phyloP scores from a whole-genome alignment of 2,329 filamentous ascomycete genomes.

The Exophiala dermatitidis region DNA sequence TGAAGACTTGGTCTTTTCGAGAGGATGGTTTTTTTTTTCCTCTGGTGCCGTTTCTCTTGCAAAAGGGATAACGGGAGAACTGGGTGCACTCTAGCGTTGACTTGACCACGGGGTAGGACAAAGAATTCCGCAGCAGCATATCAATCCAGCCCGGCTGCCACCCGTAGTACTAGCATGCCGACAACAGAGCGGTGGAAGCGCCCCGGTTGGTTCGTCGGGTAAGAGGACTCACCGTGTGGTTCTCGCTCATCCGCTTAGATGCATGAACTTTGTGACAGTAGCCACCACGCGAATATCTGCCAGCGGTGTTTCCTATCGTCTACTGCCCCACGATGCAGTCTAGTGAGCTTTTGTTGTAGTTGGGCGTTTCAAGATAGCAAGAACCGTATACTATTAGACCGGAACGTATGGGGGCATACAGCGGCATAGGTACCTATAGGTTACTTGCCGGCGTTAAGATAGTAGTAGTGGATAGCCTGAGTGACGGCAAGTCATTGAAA shows the following conservation, averaged over 20 bases:
- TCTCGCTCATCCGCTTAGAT: slow-evolving; percentile 5
- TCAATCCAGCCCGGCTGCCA: slow-evolving; percentile 6
- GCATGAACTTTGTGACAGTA: slow-evolving; percentile 20
- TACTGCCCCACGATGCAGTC: too few relatives aligned
- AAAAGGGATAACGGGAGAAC: not conserved
- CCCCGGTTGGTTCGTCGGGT: slow-evolving; percentile 7
- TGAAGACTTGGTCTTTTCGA: not conserved
- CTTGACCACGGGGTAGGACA: slow-evolving; percentile 12
- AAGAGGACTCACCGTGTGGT: not conserved
- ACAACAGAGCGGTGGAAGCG: not conserved
- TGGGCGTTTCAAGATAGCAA: slow-evolving; percentile 10
- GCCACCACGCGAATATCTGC: not conserved
- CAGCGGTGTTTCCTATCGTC: too few relatives aligned
- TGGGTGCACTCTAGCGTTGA: too few relatives aligned
- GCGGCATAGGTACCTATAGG: too few relatives aligned
- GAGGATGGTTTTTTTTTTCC: not conserved
- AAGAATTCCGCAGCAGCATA: not conserved
- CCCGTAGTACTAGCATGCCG: not conserved
- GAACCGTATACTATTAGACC: too few relatives aligned
- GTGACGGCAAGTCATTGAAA: too few relatives aligned
- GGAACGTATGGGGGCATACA: too few relatives aligned
- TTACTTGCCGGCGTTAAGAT: too few relatives aligned
- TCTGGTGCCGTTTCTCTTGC: not conserved
- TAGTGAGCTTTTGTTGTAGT: too few relatives aligned
- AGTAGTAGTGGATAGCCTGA: too few relatives aligned